Evolutionary conservation across 2,329 filamentous ascomycete genomes (phyloP).

Genomic region (Domatiomyces catenatus): DNA sequence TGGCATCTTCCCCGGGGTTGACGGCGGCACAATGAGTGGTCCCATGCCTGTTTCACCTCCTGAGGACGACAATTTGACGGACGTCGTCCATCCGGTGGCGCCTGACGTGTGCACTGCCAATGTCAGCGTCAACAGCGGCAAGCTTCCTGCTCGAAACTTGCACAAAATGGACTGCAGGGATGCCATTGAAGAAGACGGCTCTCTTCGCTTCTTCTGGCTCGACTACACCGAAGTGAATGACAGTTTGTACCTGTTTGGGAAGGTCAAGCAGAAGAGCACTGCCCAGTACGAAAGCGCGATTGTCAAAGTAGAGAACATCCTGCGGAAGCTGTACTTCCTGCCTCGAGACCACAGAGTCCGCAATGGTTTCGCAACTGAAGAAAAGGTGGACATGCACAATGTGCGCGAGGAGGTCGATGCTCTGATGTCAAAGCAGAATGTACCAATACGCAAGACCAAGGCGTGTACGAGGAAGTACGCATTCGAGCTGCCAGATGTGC

Average conservation of each 20-base stretch:
- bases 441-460: slow-evolving; percentile 89
- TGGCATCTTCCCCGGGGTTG: slow-evolving; percentile 49
- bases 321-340: slow-evolving; percentile 84
- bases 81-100: slow-evolving; percentile 62
- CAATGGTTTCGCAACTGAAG: slow-evolving; percentile 52
- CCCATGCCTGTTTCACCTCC: slow-evolving; percentile 75
- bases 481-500: slow-evolving; percentile 76
- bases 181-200: slow-evolving; percentile 86
- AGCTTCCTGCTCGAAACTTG: slow-evolving; percentile 53
- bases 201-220: slow-evolving; percentile 87
- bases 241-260: slow-evolving; percentile 84
- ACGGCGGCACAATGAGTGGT: slow-evolving; percentile 74
- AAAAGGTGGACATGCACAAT: slow-evolving; percentile 72
- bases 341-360: slow-evolving; percentile 51
- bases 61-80: slow-evolving; percentile 70
- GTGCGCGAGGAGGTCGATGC: slow-evolving; percentile 80
- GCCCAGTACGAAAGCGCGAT: slow-evolving; percentile 77
- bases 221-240: slow-evolving; percentile 90
- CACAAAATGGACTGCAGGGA: slow-evolving; percentile 73
- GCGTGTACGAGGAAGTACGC: slow-evolving; percentile 80
- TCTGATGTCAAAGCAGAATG: slow-evolving; percentile 74
- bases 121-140: slow-evolving; percentile 60
- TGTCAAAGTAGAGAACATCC: slow-evolving; percentile 85
- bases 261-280: slow-evolving; percentile 78
- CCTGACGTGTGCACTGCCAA: slow-evolving; percentile 47